These are phyloP conservation scores for Phanerochaete carnosa DNA, from an alignment of 768 basidiomycete species.

Conservation along the genomic window DNA sequence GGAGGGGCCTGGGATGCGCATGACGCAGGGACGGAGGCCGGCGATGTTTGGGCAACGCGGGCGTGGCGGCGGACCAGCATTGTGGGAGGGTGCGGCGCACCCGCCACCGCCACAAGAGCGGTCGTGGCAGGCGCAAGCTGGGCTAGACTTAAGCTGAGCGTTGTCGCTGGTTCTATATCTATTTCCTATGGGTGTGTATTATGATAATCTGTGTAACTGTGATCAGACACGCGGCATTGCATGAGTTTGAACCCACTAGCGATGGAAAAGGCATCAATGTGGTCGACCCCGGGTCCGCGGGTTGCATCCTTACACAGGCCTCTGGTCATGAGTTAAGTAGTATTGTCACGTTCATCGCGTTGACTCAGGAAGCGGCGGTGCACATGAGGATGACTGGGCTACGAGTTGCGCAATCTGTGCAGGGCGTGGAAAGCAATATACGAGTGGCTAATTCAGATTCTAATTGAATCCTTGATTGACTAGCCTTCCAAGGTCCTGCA, in stretches of 20 bases:
- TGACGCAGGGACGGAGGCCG: slow-evolving; percentile 46
- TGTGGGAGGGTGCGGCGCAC: slow-evolving; percentile 23
- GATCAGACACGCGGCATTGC: not conserved
- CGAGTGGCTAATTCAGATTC: not conserved
- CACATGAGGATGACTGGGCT: no score
- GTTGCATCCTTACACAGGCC: not conserved
- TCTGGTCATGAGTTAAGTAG: not conserved
- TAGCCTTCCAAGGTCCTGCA: not conserved
- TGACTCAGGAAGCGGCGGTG: no score
- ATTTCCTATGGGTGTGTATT: not conserved
- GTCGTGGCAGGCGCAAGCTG: slow-evolving; percentile 34
- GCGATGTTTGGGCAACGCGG: slow-evolving; percentile 56
- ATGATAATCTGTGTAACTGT: not conserved
- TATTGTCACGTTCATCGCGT: no score
- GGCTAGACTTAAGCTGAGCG: slow-evolving; percentile 13
- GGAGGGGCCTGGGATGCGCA: slow-evolving; percentile 33
- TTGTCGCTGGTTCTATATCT: not conserved
- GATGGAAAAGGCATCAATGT: no score
- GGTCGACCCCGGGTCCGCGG: not conserved
- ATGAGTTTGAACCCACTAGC: no score
- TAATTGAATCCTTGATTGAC: not conserved
- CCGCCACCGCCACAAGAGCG: slow-evolving; percentile 40
- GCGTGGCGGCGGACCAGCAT: slow-evolving; percentile 31
- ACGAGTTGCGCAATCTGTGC: not conserved
- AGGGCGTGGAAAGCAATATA: not conserved